These are phyloP conservation scores for Phytophthora niederhauseri DNA, from an alignment of 352 stramenopile species.

Conservation along the genomic window DNA sequence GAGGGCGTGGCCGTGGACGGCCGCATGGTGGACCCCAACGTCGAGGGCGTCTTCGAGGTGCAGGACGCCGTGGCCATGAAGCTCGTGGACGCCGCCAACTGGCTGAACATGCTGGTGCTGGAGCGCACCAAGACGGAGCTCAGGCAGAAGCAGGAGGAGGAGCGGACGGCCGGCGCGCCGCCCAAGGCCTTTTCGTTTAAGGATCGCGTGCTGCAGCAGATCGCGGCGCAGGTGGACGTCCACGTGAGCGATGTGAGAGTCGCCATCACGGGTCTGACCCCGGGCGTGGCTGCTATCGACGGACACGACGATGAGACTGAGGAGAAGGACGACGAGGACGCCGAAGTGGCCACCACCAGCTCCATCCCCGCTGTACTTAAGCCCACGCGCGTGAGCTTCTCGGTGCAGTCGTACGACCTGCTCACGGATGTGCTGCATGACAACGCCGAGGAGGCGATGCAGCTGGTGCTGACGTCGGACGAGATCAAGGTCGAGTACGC, in stretches of 20 bases:
- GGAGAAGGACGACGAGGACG: constrained; percentile 33
- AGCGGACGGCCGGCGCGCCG: constrained; percentile 10
- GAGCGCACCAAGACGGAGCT: constrained; percentile 48
- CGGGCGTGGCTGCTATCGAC: constrained; percentile 30
- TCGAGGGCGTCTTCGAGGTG: constrained; percentile 44
- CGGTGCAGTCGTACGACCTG: constrained; percentile 45
- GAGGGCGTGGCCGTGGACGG: constrained; percentile 54
- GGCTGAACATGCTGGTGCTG: constrained; percentile 38
- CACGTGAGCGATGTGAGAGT: constrained; percentile 53
- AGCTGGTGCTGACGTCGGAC: constrained; percentile 54
- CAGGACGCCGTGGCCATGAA: constrained; percentile 67
- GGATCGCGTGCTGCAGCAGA: constrained; percentile 63
- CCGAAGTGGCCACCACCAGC: constrained; percentile 25
- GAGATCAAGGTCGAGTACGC: constrained; percentile 58
- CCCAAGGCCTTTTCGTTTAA: constrained; percentile 58
- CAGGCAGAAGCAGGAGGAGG: constrained; percentile 37
- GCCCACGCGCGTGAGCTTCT: constrained; percentile 45
- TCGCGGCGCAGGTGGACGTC: constrained; percentile 66
- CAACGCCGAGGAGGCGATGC: constrained; percentile 43
- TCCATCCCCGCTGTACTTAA: constrained; percentile 32
- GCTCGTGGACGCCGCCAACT: constrained; percentile 45
- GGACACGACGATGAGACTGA: constrained; percentile 33
- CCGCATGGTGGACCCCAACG: constrained; percentile 52
- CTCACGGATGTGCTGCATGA: constrained; percentile 56
- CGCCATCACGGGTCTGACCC: constrained; percentile 38